Percentiles rank a stretch among this genome's conserved stretches.
Evolutionary conservation across 116 monocot species (phyloP).

Genomic region (Posidonia oceanica): DNA sequence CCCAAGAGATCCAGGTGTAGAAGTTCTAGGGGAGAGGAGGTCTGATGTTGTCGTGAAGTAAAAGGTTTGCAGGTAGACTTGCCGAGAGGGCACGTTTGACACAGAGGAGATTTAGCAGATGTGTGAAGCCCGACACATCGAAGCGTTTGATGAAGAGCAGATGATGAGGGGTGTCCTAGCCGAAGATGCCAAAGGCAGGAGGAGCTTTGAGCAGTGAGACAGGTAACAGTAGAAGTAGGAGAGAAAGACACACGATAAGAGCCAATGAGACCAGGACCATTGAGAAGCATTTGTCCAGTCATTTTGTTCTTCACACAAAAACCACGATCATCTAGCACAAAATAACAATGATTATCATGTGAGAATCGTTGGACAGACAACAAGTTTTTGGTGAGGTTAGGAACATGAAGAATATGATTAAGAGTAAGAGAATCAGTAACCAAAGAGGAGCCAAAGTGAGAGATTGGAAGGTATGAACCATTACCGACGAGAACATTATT

Average conservation of each 20-base stretch:
- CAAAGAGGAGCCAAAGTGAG: neutral
- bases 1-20: neutral
- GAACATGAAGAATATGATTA: neutral
- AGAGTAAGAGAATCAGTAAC: neutral
- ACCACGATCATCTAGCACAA: neutral
- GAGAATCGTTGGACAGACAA: neutral
- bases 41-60: neutral
- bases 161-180: neutral
- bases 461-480: neutral
- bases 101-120: neutral
- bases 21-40: neutral
- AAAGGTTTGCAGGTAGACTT: neutral
- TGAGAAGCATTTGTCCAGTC: neutral
- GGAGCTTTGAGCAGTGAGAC: neutral
- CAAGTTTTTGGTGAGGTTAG: neutral
- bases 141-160: neutral
- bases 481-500: neutral
- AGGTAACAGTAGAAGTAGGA: neutral
- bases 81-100: neutral
- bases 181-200: neutral
- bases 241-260: neutral
- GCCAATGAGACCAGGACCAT: neutral
- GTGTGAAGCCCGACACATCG: neutral
- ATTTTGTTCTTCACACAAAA: neutral
- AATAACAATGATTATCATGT: neutral